These are phyloP conservation scores for Mortierella sp. DNA, from an alignment of 371 early-diverging fungal genomes.

Conservation along the genomic window DNA sequence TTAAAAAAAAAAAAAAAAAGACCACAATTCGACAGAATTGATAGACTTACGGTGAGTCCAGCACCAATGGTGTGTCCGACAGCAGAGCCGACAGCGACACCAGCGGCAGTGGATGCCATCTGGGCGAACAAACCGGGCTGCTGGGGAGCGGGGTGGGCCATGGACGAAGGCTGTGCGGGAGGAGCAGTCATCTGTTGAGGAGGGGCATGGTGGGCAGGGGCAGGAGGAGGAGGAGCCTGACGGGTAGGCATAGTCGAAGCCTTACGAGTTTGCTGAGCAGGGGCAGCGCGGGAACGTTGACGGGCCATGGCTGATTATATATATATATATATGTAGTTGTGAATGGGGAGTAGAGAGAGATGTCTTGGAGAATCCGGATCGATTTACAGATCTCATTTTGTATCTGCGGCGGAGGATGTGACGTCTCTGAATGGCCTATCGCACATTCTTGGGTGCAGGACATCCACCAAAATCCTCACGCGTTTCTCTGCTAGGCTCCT, in stretches of 20 bases:
- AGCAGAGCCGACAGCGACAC: conserved; percentile 93
- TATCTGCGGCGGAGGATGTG: background rate
- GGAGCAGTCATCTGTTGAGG: conserved; percentile 60
- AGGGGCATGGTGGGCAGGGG: conserved; percentile 30
- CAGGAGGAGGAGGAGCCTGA: conserved; percentile 69
- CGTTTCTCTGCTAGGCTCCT: too few species aligned
- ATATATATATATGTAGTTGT: conserved; percentile 16
- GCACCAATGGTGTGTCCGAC: conserved; percentile 78
- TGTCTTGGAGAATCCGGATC: background rate
- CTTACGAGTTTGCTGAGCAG: conserved; percentile 72
- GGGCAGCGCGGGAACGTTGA: conserved; percentile 66
- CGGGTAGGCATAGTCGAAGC: conserved; percentile 80
- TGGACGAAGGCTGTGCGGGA: conserved; percentile 58
- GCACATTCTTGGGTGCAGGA: too few species aligned
- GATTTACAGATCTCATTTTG: conserved; percentile 1
- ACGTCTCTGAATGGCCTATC: background rate
- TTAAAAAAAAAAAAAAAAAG: background rate
- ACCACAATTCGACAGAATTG: background rate
- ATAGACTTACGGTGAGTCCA: conserved; percentile 63
- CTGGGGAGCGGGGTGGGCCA: conserved; percentile 66
- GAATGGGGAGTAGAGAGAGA: background rate
- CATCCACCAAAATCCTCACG: too few species aligned
- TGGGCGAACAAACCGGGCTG: conserved; percentile 64
- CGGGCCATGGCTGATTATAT: conserved; percentile 41
- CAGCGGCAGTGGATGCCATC: conserved; percentile 92